phyloP scores from a whole-genome alignment of 139 green algal species.

The Haematococcus lacustris region DNA sequence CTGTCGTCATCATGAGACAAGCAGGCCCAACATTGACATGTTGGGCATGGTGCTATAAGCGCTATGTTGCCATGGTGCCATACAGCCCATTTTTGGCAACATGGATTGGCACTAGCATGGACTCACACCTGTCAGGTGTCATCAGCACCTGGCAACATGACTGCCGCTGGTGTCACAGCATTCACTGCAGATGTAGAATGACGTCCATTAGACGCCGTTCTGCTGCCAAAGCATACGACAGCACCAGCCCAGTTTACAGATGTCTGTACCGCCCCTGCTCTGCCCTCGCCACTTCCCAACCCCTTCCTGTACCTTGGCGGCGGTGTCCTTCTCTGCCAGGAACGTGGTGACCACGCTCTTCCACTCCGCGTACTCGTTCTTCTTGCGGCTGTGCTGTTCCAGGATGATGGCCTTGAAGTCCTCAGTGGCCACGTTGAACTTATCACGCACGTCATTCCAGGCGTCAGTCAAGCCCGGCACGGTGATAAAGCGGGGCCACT shows the following conservation, averaged over 20 bases:
- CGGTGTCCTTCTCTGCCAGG: conserved; percentile 25
- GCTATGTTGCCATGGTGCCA: background rate
- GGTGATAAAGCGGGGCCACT: conserved; percentile 36
- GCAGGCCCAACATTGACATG: background rate
- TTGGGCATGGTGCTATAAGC: background rate
- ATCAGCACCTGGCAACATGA: background rate
- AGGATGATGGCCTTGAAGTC: conserved; percentile 67
- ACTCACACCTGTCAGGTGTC: background rate
- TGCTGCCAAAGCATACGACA: background rate
- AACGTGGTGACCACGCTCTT: conserved; percentile 16
- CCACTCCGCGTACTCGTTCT: conserved; percentile 50
- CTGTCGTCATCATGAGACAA: background rate
- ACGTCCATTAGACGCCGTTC: background rate
- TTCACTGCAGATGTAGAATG: background rate
- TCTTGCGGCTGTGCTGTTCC: conserved; percentile 57
- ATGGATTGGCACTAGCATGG: background rate
- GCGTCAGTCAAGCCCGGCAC: conserved; percentile 55
- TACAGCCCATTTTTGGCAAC: background rate
- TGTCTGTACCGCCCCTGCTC: background rate
- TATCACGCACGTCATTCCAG: conserved; percentile 61
- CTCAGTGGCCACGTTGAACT: conserved; percentile 51
- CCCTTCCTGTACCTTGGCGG: conserved; percentile 12
- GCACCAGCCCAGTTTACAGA: background rate
- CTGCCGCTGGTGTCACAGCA: background rate
- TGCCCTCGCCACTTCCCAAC: too few relatives aligned